Percentiles rank a stretch among this genome's conserved stretches.
Conservation (phyloP, 2,329 filamentous ascomycete species). For the Gnomoniopsis sp. region DNA sequence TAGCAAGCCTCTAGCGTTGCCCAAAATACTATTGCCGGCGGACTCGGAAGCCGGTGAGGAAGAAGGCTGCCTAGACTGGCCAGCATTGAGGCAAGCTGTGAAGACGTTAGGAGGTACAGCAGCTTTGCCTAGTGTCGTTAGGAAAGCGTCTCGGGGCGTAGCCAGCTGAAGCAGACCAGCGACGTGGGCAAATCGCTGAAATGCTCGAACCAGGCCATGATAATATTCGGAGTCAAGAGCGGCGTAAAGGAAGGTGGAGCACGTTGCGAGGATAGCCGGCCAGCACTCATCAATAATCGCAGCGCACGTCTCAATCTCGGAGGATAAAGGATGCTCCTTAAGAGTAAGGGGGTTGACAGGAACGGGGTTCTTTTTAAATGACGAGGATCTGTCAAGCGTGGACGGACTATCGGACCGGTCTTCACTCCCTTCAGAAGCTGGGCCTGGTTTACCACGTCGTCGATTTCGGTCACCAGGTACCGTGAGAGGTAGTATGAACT, state of each 20-base stretch:
- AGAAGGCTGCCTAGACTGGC: conserved; percentile 39
- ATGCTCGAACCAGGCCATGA: conserved; percentile 83
- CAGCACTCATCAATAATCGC: conserved; percentile 87
- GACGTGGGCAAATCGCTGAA: conserved; percentile 94
- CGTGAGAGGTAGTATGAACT: conserved; percentile 87
- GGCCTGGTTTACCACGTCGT: conserved; percentile 42
- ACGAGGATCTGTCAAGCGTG: conserved; percentile 57
- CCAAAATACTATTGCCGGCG: conserved; percentile 56
- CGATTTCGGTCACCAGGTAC: conserved; percentile 70
- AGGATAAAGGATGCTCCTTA: conserved; percentile 66
- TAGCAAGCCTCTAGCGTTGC: conserved; percentile 68
- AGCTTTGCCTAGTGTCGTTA: conserved; percentile 90
- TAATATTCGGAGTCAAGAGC: conserved; percentile 92
- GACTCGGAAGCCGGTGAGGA: conserved; percentile 46
- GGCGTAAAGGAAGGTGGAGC: conserved; percentile 91
- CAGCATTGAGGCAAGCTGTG: conserved; percentile 54
- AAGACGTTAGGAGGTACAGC: conserved; percentile 81
- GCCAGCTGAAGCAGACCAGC: conserved; percentile 80
- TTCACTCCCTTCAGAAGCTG: conserved; percentile 26
- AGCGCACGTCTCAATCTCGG: conserved; percentile 73
- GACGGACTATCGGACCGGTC: conserved; percentile 36
- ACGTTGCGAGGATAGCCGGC: conserved; percentile 92
- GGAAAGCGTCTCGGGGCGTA: conserved; percentile 88
- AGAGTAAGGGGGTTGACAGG: conserved; percentile 80
- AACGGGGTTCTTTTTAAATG: conserved; percentile 71